These are phyloP conservation scores for Candida ascalaphidarum DNA, from an alignment of 805 yeast species.

Conservation along the genomic window DNA sequence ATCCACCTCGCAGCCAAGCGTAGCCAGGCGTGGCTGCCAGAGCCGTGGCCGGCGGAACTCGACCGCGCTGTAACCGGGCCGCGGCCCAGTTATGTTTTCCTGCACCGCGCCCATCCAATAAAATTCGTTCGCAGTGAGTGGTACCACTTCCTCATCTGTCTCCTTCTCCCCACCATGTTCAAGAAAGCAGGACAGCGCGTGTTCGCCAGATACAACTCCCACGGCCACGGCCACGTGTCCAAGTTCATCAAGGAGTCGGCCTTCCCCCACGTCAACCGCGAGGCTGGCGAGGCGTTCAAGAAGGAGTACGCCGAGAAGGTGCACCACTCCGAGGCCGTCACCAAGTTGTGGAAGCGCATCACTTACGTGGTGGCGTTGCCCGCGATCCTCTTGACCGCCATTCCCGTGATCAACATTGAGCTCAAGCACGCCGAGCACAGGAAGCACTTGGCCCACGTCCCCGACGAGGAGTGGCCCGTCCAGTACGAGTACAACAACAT, in stretches of 20 bases:
- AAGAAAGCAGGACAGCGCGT: slow-evolving; percentile 26
- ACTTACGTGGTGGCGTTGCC: slow-evolving; percentile 77
- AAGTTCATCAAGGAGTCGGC: slow-evolving; percentile 32
- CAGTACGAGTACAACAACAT: slow-evolving; percentile 89
- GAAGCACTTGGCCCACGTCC: slow-evolving; percentile 59
- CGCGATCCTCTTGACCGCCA: slow-evolving; percentile 64
- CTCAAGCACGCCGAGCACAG: slow-evolving; percentile 87
- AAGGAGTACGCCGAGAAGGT: slow-evolving; percentile 53
- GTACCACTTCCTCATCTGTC: neutral
- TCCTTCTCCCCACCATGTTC: slow-evolving; percentile 19
- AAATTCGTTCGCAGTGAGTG: neutral
- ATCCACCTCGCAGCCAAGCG: too few relatives aligned
- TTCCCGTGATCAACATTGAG: slow-evolving; percentile 78
- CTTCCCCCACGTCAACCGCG: slow-evolving; percentile 37
- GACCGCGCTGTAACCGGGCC: slow-evolving; percentile 2
- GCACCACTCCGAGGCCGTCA: slow-evolving; percentile 74
- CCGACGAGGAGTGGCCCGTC: slow-evolving; percentile 89
- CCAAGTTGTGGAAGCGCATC: slow-evolving; percentile 79
- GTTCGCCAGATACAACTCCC: slow-evolving; percentile 31
- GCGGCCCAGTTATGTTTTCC: slow-evolving; percentile 2
- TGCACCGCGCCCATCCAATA: neutral
- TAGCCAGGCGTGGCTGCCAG: too few relatives aligned
- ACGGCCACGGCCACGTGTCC: slow-evolving; percentile 34
- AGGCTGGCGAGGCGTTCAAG: slow-evolving; percentile 65
- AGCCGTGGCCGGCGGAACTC: slow-evolving; percentile 4